Base-by-base conservation (phyloP, 2,329 filamentous ascomycete species). In the Rhynchosporium graminicola region DNA sequence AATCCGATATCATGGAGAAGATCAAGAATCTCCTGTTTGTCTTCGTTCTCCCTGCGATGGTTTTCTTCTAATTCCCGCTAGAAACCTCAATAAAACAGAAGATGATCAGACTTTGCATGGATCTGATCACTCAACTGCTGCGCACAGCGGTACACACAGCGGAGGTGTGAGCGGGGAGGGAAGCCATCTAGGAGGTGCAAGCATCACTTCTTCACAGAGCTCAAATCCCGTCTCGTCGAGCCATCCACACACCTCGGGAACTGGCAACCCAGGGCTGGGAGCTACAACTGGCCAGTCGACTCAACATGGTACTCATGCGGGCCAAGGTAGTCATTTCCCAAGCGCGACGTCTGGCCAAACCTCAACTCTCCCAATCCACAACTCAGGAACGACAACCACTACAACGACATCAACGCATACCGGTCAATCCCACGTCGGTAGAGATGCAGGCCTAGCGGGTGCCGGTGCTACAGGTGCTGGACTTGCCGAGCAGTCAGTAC, bases 1-100 rank as follows among this genome's bases (percentile, higher is more conserved):
- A 13, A 42, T 29, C 8, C 45, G 46, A 57, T 64, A 69, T 63
- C 60, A 74, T 74, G 73, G 71, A 75, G 20, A 74, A 69, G 59
- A 63, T 74, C 46, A 74, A 72, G 70, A 73, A 70, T 54, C 43
- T 75, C 29, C 52, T 75, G 73, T 74, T 61, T 61, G 72, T 62
- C 9, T 3, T 29, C 33, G 12, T 9, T 51, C 9, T 20, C 47
- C 20, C 2, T 46, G 15, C 3, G 20, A 33, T n/a, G 2, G 3
- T 15, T 20, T 9, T 13, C n/a, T 20, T 38, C 40, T 31, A 36
- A 59, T 15, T 13, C 10, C 20, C 5, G 40, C 42, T 10, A 54
- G 47, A 15, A 60, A 61, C 13, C 10, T 52, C 62, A 7, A 58
- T 46, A 63, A 48, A 28, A 43, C 59, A 29, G 33, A 58, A 56